These are phyloP conservation scores for Elsinoe australis DNA, from an alignment of 2,329 filamentous ascomycete species.

Conservation along the genomic window DNA sequence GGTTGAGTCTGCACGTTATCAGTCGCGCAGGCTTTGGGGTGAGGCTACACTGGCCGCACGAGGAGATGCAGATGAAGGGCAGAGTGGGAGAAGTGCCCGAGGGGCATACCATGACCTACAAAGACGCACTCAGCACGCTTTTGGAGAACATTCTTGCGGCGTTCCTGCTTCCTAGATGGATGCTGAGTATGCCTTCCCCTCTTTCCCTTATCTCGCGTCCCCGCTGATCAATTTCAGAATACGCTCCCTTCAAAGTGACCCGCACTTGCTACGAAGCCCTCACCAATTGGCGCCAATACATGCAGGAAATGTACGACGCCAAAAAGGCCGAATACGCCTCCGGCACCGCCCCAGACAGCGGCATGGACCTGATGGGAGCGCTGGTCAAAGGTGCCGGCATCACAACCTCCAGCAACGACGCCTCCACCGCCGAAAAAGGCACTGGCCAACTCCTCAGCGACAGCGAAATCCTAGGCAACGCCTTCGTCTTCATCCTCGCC, in stretches of 20 bases:
- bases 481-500: conserved; percentile 56
- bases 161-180: conserved; percentile 51
- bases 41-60: conserved; percentile 50
- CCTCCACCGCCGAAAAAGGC: conserved; percentile 38
- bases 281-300: conserved; percentile 59
- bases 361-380: conserved; percentile 51
- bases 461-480: conserved; percentile 64
- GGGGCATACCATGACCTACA: conserved; percentile 59
- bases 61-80: conserved; percentile 33
- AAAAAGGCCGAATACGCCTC: conserved; percentile 46
- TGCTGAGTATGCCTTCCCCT: conserved; percentile 39
- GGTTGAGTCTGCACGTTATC: conserved; percentile 51
- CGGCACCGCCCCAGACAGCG: conserved; percentile 33
- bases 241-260: conserved; percentile 46
- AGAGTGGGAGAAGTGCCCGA: conserved; percentile 27
- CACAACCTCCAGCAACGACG: conserved; percentile 31
- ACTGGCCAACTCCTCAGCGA: conserved; percentile 46
- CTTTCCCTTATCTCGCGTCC: not conserved
- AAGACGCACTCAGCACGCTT: conserved; percentile 52
- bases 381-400: conserved; percentile 43
- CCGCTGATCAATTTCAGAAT: conserved; percentile 16
- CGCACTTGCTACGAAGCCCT: conserved; percentile 49
- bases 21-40: conserved; percentile 65
- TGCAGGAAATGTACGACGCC: conserved; percentile 58
- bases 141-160: conserved; percentile 58